A percentile compares a stretch with the other conserved stretches of the same genome.
Conservation (phyloP, 2,329 filamentous ascomycete genomes). For the Lithohypha guttulata region DNA sequence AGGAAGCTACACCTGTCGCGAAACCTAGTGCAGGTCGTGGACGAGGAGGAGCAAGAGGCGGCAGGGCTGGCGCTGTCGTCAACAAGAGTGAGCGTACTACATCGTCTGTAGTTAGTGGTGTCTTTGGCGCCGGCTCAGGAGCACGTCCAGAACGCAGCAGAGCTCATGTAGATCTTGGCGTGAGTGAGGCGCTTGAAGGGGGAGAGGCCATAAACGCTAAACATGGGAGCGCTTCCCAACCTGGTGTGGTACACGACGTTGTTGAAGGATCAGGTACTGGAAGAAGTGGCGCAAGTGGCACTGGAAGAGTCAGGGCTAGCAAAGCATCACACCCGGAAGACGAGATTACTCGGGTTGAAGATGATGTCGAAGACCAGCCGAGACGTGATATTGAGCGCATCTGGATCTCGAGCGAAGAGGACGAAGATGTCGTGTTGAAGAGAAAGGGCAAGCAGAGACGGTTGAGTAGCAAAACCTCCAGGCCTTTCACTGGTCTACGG, state of each 20-base stretch:
- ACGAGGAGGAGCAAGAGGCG: conserved; percentile 11
- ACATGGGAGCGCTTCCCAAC: conserved; percentile 21
- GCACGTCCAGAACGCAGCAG: conserved; percentile 9
- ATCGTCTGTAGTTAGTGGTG: conserved; percentile 10
- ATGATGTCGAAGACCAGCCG: conserved; percentile 36
- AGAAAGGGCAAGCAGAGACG: conserved; percentile 18
- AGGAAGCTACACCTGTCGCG: conserved; percentile 10
- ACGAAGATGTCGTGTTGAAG: conserved; percentile 27
- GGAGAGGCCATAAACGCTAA: conserved; percentile 25
- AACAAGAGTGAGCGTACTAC: conserved; percentile 9
- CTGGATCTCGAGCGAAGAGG: conserved; percentile 45
- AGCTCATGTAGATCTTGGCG: conserved; percentile 23
- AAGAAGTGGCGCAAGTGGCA: conserved; percentile 24
- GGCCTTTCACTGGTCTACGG: conserved; percentile 27
- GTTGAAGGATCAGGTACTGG: conserved; percentile 22
- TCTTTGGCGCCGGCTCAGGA: conserved; percentile 17
- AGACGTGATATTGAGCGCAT: conserved; percentile 44
- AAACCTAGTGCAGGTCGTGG: conserved; percentile 3
- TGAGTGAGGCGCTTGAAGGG: conserved; percentile 23
- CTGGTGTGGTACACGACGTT: conserved; percentile 19
- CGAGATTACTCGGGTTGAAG: conserved; percentile 29
- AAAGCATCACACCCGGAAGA: conserved; percentile 14
- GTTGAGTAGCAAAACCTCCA: conserved; percentile 13
- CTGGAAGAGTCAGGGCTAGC: conserved; percentile 22
- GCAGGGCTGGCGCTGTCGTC: neutral